Percentiles rank a stretch among this genome's conserved stretches.
Evolutionary conservation across 2,329 filamentous ascomycete species (phyloP).

Genomic region (Botrytis cinerea): DNA sequence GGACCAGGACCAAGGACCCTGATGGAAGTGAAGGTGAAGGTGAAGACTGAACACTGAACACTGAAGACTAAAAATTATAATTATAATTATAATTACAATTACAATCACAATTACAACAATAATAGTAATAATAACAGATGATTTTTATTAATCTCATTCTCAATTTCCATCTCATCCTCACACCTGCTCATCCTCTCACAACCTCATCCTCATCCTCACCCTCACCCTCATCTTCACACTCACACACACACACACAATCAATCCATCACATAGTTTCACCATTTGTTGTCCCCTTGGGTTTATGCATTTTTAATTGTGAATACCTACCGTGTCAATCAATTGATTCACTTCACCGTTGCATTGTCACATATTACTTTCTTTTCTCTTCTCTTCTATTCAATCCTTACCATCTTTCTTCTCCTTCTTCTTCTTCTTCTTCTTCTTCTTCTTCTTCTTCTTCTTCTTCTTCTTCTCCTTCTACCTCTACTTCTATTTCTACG

Average conservation of each 20-base stretch:
- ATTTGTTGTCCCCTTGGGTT: background rate
- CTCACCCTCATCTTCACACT: background rate
- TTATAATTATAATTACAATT: too few relatives aligned
- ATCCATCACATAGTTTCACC: background rate
- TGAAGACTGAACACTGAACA: too few relatives aligned
- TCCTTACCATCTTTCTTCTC: background rate
- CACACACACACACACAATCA: background rate
- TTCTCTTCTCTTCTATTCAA: background rate
- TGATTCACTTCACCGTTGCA: background rate
- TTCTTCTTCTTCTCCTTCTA: background rate
- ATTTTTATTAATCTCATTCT: background rate
- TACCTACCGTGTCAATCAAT: background rate
- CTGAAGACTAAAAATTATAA: too few relatives aligned
- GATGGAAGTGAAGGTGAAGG: background rate
- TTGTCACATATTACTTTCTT: background rate
- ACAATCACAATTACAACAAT: background rate
- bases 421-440: background rate
- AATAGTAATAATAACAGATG: background rate
- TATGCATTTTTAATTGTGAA: constrained; percentile 3
- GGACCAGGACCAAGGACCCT: background rate
- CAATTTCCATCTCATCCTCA: too few relatives aligned
- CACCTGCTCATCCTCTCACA: too few relatives aligned
- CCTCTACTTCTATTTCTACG: background rate
- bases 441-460: background rate
- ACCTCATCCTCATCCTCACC: too few relatives aligned